phyloP scores from a whole-genome alignment of 768 basidiomycete species.

The Leccinum subgranulosum region DNA sequence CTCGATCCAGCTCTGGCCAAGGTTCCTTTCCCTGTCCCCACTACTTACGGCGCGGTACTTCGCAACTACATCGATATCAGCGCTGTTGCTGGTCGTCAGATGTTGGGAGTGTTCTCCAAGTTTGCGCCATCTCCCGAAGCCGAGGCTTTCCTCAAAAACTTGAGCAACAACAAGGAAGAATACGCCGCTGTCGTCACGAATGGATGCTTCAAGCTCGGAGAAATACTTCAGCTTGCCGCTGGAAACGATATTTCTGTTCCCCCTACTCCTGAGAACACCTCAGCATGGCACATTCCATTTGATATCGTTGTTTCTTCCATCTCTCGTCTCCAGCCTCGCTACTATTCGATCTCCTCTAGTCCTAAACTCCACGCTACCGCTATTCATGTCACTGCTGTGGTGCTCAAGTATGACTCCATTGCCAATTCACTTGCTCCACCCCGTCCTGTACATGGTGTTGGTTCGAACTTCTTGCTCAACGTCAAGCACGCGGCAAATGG shows the following conservation, averaged over 20 bases:
- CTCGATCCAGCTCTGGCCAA: conserved; percentile 97
- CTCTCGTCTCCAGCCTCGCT: conserved; percentile 92
- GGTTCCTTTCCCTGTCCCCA: conserved; percentile 97
- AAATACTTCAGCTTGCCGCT: conserved; percentile 88
- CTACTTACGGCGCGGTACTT: conserved; percentile 89
- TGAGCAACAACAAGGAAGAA: conserved; percentile 85
- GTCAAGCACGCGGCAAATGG: conserved; percentile 73
- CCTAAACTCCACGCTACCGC: conserved; percentile 87
- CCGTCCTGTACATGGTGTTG: conserved; percentile 84
- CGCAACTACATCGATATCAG: conserved; percentile 97
- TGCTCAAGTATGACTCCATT: conserved; percentile 85
- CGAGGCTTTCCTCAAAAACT: conserved; percentile 63
- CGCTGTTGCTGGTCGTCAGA: conserved; percentile 91
- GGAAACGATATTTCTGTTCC: conserved; percentile 62
- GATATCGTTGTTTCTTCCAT: conserved; percentile 94
- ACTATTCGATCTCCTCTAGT: conserved; percentile 97
- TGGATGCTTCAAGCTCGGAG: conserved; percentile 88
- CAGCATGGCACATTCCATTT: conserved; percentile 90
- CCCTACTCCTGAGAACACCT: conserved; percentile 74
- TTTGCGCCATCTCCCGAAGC: conserved; percentile 84
- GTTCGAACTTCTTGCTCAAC: conserved; percentile 94
- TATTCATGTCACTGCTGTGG: conserved; percentile 94
- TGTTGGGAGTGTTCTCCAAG: conserved; percentile 81
- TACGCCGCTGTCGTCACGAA: conserved; percentile 75
- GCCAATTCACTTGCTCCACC: conserved; percentile 47